Evolutionary conservation across 257 asterid species (phyloP), one percentile per base, ranked within the genome.

Genomic region (Fraxinus americana): DNA sequence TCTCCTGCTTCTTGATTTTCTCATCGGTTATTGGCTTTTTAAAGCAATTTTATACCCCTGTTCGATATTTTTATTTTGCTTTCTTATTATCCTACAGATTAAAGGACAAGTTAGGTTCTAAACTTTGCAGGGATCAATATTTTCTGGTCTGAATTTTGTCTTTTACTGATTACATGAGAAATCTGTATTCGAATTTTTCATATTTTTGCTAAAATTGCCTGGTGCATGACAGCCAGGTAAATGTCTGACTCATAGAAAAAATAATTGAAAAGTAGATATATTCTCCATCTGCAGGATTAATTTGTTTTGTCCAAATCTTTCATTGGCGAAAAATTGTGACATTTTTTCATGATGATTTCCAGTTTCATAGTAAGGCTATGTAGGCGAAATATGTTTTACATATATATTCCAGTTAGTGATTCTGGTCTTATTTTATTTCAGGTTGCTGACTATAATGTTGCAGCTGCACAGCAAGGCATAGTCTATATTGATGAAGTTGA

Each of bases 401-500:
- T n/a, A 41, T 39, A 36, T 12, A 71, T 25, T 17, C 17, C 34
- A 29, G 50, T 7, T 59, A 57, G 70, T 71, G 27, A 73, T 39
- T 30, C 12, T 72, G 66, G n/a, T 36, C 23, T 79, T 21, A 50
- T 75, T 74, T 68, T 54, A 35, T 81, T 83, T 77, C 89, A 96
- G 99, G 94, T 90, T 75, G 97, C 99, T 27, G 99, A 96, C 82
- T 96, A 89, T 84, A 93, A 96, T 87, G 99, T 96, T 66, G 80
- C 88, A 61, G 99, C 98, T 75, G 99, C 98, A 59, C 99, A 96
- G 88, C 99, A 96, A 86, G 99, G 99, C 81, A 96, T 96, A 82
- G 88, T 96, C 77, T 96, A 96, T 81, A 93, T 96, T 75, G 99
- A 96, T 71, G 99, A 96, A 96, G 99, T 93, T 76, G 99, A 96